phyloP scores from a whole-genome alignment of 2,329 filamentous ascomycete genomes.

The Phoma sp. region DNA sequence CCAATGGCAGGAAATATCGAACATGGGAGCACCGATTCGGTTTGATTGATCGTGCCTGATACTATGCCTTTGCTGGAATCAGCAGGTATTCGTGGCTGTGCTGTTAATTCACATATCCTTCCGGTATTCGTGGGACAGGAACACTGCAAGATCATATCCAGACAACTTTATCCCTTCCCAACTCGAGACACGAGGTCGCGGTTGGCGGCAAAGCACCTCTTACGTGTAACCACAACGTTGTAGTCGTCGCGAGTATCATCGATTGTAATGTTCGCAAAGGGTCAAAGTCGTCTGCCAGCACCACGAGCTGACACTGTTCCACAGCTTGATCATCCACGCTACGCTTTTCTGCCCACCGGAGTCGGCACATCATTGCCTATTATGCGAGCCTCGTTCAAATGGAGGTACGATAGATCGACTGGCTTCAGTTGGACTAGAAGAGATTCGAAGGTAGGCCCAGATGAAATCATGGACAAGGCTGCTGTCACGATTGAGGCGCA shows the following conservation, averaged over 20 bases:
- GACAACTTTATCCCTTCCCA: slow-evolving; percentile 47
- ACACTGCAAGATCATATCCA: slow-evolving; percentile 47
- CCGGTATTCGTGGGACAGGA: slow-evolving; percentile 18
- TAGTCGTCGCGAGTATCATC: slow-evolving; percentile 43
- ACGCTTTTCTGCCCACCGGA: slow-evolving; percentile 23
- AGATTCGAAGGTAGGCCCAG: slow-evolving; percentile 56
- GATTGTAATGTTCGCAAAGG: slow-evolving; percentile 37
- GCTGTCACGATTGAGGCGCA: slow-evolving; percentile 67
- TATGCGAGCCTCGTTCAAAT: slow-evolving; percentile 10
- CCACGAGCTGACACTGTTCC: slow-evolving; percentile 32
- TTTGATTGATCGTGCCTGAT: no score
- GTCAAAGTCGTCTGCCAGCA: slow-evolving; percentile 51
- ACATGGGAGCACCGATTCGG: no score
- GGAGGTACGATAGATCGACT: not conserved
- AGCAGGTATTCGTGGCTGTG: slow-evolving; percentile 16
- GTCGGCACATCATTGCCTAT: slow-evolving; percentile 18
- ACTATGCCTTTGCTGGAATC: not conserved
- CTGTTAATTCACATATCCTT: slow-evolving; percentile 24
- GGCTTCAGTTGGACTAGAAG: not conserved
- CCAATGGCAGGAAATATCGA: no score
- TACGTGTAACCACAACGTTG: slow-evolving; percentile 50
- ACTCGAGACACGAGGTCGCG: slow-evolving; percentile 55
- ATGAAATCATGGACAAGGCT: slow-evolving; percentile 70
- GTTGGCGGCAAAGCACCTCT: slow-evolving; percentile 54
- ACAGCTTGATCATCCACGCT: slow-evolving; percentile 18